Percentiles rank a stretch among this genome's conserved stretches.
Conservation (phyloP, 768 basidiomycete genomes). For the Agaricus subrufescens region DNA sequence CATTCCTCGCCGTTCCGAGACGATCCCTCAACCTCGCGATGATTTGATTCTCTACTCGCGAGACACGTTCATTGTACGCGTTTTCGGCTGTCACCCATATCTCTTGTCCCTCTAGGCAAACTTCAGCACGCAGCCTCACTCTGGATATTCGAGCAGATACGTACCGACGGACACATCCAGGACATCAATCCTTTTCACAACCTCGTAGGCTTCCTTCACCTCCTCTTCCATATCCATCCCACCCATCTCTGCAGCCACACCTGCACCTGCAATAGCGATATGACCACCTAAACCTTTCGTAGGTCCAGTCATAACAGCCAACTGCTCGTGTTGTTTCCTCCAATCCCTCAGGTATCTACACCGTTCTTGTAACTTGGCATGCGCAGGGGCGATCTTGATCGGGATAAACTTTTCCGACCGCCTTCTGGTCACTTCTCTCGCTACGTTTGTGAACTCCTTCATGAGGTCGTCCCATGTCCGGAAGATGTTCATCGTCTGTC, state of each 20-base stretch:
- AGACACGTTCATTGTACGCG: slow-evolving; percentile 96
- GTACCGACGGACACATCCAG: slow-evolving; percentile 88
- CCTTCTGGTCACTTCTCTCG: slow-evolving; percentile 88
- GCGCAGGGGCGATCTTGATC: slow-evolving; percentile 90
- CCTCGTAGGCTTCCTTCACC: slow-evolving; percentile 94
- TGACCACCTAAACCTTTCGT: slow-evolving; percentile 78
- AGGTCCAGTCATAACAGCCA: slow-evolving; percentile 95
- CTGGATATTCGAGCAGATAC: neutral
- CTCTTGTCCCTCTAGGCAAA: slow-evolving; percentile 79
- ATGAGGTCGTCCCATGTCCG: slow-evolving; percentile 85
- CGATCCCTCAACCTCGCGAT: slow-evolving; percentile 90
- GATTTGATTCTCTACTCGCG: slow-evolving; percentile 97
- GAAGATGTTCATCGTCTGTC: slow-evolving; percentile 73
- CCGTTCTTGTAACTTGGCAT: slow-evolving; percentile 87
- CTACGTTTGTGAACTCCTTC: slow-evolving; percentile 91
- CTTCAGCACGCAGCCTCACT: neutral
- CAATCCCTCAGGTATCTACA: slow-evolving; percentile 84
- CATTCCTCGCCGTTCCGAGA: slow-evolving; percentile 92
- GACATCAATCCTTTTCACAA: slow-evolving; percentile 95
- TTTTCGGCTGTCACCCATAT: slow-evolving; percentile 98
- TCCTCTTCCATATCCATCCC: slow-evolving; percentile 98
- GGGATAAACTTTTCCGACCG: slow-evolving; percentile 92
- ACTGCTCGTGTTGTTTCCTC: slow-evolving; percentile 95
- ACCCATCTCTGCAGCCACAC: slow-evolving; percentile 78
- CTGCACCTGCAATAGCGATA: slow-evolving; percentile 92